These are phyloP conservation scores for Diplodia seriata DNA, from an alignment of 2,329 filamentous ascomycete species.

Conservation along the genomic window DNA sequence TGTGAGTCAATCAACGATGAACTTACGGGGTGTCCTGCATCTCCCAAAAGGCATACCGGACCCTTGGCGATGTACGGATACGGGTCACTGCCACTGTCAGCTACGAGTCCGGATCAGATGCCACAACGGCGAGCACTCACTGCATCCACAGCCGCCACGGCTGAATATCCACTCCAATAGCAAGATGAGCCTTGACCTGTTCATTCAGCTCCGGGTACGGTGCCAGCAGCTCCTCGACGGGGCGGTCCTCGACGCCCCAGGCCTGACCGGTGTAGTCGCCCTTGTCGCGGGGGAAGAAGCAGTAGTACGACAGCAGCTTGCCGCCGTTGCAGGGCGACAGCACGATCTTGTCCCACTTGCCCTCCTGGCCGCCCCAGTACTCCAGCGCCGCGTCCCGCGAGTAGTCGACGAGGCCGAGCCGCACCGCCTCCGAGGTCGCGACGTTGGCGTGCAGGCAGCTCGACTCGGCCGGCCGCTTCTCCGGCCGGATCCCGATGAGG, in stretches of 20 bases:
- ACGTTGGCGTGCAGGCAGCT: conserved; percentile 72
- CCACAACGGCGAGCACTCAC: conserved; percentile 63
- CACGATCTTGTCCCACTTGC: conserved; percentile 71
- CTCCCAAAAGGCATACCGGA: conserved; percentile 65
- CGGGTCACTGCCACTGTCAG: background rate
- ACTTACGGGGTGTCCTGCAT: conserved; percentile 55
- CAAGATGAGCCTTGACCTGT: conserved; percentile 64
- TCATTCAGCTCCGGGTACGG: conserved; percentile 67
- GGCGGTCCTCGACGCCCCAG: conserved; percentile 28
- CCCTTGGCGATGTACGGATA: conserved; percentile 35
- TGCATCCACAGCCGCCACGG: conserved; percentile 73
- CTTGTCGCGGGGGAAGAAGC: conserved; percentile 68
- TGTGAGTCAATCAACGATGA: no score
- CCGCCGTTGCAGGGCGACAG: conserved; percentile 72
- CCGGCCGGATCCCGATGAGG: conserved; percentile 68
- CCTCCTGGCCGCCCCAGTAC: conserved; percentile 74
- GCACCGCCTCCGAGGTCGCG: conserved; percentile 64
- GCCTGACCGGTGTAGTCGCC: conserved; percentile 59
- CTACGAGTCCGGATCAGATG: background rate
- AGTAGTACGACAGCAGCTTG: conserved; percentile 71
- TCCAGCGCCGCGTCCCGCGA: conserved; percentile 67
- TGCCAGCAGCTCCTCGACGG: conserved; percentile 62
- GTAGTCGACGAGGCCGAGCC: conserved; percentile 68
- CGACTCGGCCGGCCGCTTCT: conserved; percentile 65
- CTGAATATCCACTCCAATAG: conserved; percentile 67